Conservation (phyloP, 345 rosid genomes). For the Eucalyptus brandiana region DNA sequence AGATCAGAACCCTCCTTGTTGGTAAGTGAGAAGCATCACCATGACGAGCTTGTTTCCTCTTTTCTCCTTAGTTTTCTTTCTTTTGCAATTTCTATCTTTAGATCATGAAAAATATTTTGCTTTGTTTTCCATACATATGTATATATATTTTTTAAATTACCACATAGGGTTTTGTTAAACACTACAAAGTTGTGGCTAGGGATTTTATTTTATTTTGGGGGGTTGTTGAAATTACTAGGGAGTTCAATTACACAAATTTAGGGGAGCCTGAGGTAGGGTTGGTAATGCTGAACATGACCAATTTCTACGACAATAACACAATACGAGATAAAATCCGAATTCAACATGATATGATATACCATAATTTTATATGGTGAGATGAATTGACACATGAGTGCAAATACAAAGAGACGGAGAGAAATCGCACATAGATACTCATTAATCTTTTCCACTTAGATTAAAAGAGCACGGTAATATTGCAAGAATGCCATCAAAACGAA, state of each 20-base stretch:
- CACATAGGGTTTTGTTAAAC: not conserved
- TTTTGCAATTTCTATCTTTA: not conserved
- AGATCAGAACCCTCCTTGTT: rapidly evolving
- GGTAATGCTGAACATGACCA: not conserved
- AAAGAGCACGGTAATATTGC: not conserved
- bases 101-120: not conserved
- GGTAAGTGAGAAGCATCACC: rapidly evolving
- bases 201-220: no score
- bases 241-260: not conserved
- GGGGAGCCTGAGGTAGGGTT: not conserved
- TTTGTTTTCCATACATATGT: not conserved
- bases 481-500: not conserved
- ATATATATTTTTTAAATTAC: not conserved
- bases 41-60: not conserved
- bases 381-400: not conserved
- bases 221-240: not conserved
- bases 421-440: not conserved
- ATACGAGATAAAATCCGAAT: rapidly evolving
- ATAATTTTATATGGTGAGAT: not conserved
- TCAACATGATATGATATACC: not conserved
- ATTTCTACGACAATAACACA: rapidly evolving
- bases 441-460: not conserved
- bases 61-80: not conserved
- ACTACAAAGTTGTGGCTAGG: not conserved
- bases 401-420: not conserved